phyloP scores from a whole-genome alignment of 2,329 filamentous ascomycete species.

The Penicillium sp. region DNA sequence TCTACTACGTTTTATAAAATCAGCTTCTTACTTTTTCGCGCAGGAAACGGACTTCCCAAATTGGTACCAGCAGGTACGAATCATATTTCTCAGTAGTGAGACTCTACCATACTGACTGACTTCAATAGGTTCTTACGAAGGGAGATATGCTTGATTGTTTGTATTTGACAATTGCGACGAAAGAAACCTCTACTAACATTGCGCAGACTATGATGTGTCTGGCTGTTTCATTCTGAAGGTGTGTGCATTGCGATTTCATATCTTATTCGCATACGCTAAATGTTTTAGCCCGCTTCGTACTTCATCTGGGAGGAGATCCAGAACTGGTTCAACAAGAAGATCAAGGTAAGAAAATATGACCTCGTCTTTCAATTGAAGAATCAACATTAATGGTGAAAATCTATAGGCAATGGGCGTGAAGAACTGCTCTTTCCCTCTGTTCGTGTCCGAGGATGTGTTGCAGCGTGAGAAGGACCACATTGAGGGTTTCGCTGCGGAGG shows the following conservation, averaged over 20 bases:
- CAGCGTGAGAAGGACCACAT: constrained; percentile 90
- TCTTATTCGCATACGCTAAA: constrained; percentile 6
- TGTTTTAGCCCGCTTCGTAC: constrained; percentile 57
- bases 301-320: constrained; percentile 68
- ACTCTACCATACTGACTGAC: not conserved
- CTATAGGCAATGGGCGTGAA: constrained; percentile 73
- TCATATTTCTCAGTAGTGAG: not conserved
- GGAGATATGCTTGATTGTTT: constrained; percentile 90
- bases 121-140: constrained; percentile 72
- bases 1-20: not conserved
- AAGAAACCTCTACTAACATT: not conserved
- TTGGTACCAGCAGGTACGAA: constrained; percentile 80
- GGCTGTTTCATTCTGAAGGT: constrained; percentile 92
- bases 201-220: constrained; percentile 75
- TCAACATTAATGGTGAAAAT: too few species aligned
- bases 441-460: constrained; percentile 86
- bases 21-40: not conserved
- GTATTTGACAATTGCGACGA: not conserved
- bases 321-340: constrained; percentile 59
- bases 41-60: constrained; percentile 73
- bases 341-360: constrained; percentile 52
- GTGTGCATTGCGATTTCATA: constrained; percentile 3
- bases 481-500: constrained; percentile 87
- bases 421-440: constrained; percentile 96
- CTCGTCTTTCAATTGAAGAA: too few species aligned